phyloP scores from a whole-genome alignment of 2,329 filamentous ascomycete species.

The Fusarium sp. region DNA sequence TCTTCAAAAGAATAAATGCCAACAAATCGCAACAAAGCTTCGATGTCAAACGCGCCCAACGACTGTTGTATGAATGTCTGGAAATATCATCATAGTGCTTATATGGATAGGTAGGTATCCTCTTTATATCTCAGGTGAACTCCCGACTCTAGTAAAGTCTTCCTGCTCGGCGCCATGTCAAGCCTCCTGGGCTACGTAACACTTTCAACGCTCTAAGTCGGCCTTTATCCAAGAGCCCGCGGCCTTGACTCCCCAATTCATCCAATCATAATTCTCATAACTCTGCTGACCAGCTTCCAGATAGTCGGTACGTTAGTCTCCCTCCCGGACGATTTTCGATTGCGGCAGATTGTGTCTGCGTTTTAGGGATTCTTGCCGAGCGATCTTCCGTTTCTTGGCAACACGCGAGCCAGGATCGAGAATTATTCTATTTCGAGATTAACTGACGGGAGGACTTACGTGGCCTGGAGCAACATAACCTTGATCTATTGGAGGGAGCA shows the following conservation, averaged over 20 bases:
- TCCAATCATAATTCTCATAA: neutral
- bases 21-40: neutral
- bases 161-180: neutral
- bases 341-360: neutral
- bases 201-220: neutral
- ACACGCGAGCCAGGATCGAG: neutral
- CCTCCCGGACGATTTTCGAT: neutral
- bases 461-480: neutral
- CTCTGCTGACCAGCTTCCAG: neutral
- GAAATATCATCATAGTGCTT: neutral
- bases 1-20: accelerated
- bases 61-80: neutral
- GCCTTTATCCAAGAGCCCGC: neutral
- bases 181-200: neutral
- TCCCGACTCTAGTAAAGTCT: neutral
- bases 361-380: neutral
- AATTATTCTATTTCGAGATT: neutral
- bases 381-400: neutral
- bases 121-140: neutral
- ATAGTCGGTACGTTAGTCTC: neutral
- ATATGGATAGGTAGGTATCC: neutral
- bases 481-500: neutral
- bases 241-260: accelerated
- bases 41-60: too few relatives aligned
- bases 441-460: neutral